Base-by-base conservation (phyloP, 73 alveolate genomes). In the Paramecium octaurelia region DNA sequence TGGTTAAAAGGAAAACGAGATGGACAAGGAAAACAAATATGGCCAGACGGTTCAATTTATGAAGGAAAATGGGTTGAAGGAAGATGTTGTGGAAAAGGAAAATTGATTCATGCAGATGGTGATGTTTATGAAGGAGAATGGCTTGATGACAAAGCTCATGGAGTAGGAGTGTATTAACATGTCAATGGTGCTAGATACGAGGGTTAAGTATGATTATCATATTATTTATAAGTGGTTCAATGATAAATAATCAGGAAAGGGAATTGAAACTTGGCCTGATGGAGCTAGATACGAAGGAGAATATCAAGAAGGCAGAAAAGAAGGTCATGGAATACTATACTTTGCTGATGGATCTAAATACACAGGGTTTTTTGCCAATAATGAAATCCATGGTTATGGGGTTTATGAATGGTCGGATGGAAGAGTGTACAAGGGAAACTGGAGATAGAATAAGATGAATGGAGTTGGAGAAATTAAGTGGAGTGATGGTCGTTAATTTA, bases 11-110 rank as follows among this genome's bases (percentile, higher is more conserved):
- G 97, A 21, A 91, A 95, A 59, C 34, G 96, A 1, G 97, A 95
- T 38, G 98, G 98, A 0, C 85, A 68, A 64, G 98, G 98, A 10
- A 44, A 83, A 8, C 93, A 93, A 92, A 80, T 91, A 24, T 95
- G 98, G 98, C 95, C 95, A 24, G 98, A 95, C 59, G 98, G 98
- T 12, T 94, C 98, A 10, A 83, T 80, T 71, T 95, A 95, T 90
- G 98, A 95, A 48, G 98, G 98, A 34, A 44, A 95, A 48, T 95
- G 98, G 98, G 88, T 92, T 50, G 89, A 93, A 50, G 95, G 92
- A 57, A 88, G 94, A 40, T 85, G 96, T 27, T 88, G 94, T 71
- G 98, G 98, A 42, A 90, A 93, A 86, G 98, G 98, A 1, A 95
- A 92, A 64, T 86, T 95, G 58, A 91, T 89, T 31, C 98, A 93